phyloP scores from a whole-genome alignment of 176 grass and related monocot genomes.

The Elaeis guineensis region DNA sequence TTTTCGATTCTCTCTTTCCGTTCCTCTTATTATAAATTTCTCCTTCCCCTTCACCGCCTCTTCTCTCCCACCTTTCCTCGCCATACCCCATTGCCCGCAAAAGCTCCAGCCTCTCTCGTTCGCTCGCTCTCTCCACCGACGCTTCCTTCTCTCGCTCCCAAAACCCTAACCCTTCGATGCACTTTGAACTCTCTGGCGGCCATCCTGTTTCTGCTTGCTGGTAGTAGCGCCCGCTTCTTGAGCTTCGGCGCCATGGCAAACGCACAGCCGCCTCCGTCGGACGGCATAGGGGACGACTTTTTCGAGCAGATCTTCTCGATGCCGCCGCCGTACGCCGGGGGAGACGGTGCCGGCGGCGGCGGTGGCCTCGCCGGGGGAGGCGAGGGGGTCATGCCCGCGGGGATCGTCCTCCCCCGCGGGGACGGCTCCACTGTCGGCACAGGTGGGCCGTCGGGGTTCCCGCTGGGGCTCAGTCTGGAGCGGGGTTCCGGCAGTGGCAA shows the following conservation, averaged over 20 bases:
- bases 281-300: slow-evolving; percentile 62
- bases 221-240: no score
- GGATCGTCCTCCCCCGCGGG: slow-evolving; percentile 7
- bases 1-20: no score
- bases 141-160: no score
- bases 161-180: no score
- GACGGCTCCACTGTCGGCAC: background rate
- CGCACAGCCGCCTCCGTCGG: slow-evolving; percentile 30
- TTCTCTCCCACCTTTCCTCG: no score
- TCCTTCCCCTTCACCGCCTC: no score
- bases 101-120: no score
- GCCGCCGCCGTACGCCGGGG: slow-evolving; percentile 19
- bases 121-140: no score
- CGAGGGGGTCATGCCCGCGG: background rate
- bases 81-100: no score
- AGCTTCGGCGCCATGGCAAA: slow-evolving; percentile 45
- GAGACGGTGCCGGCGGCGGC: slow-evolving; percentile 19
- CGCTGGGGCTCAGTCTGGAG: slow-evolving; percentile 10
- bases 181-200: no score
- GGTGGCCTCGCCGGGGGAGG: slow-evolving; percentile 30
- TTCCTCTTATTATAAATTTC: no score
- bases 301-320: slow-evolving; percentile 86
- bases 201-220: no score
- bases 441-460: slow-evolving; percentile 7
- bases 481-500: slow-evolving; percentile 42